Percentiles rank a stretch among this genome's conserved stretches.
Conservation (phyloP, 441 rosid genomes). For the Aquilaria agallochum region DNA sequence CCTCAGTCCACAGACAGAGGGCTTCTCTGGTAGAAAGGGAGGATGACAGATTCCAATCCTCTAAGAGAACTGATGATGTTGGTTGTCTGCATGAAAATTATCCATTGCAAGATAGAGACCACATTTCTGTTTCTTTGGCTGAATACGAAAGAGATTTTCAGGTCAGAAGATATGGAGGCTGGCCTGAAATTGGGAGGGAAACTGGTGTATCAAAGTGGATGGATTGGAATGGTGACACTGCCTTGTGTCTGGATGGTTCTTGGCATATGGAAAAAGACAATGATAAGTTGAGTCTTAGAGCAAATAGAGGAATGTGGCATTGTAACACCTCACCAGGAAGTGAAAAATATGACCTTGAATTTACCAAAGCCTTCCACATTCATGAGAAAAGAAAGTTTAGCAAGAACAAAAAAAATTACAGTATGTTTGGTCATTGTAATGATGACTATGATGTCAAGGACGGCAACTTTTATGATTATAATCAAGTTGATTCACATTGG, state of each 20-base stretch:
- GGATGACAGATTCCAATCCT: constrained; percentile 17
- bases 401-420: constrained; percentile 25
- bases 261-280: constrained; percentile 27
- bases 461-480: constrained; percentile 19
- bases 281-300: constrained; percentile 17
- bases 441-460: constrained; percentile 16
- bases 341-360: constrained; percentile 22
- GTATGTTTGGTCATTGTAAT: constrained; percentile 16
- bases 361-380: constrained; percentile 18
- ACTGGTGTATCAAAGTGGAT: constrained; percentile 26
- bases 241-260: constrained; percentile 30
- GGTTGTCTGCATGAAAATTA: constrained; percentile 21
- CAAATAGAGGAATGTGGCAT: constrained; percentile 28
- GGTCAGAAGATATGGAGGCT: constrained; percentile 25
- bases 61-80: constrained; percentile 25
- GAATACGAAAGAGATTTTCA: constrained; percentile 24
- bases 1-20: constrained; percentile 18
- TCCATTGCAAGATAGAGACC: constrained; percentile 19
- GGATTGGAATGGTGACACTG: constrained; percentile 19
- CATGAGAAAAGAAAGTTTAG: constrained; percentile 16
- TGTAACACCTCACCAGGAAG: constrained; percentile 16
- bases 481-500: constrained; percentile 17
- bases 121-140: constrained; percentile 20
- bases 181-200: constrained; percentile 29
- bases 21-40: constrained; percentile 26